These are phyloP conservation scores for Yamadazyma trypodendri DNA, from an alignment of 1,139 yeast genomes.

Conservation along the genomic window DNA sequence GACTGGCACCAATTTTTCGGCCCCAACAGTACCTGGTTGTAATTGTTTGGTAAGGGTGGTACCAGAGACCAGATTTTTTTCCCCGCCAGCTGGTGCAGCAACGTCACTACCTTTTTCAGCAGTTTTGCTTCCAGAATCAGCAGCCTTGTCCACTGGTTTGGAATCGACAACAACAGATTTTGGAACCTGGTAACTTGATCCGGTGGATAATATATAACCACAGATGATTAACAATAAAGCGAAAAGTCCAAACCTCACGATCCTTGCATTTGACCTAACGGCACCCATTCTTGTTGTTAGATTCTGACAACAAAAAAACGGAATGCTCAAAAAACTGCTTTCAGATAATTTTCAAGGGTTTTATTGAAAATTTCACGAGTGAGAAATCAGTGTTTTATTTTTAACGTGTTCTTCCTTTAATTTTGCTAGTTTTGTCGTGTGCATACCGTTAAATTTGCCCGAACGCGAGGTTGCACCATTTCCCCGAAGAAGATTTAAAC, in stretches of 20 bases:
- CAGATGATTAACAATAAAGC: constrained; percentile 57
- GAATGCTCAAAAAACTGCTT: not conserved
- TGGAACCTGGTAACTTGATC: constrained; percentile 37
- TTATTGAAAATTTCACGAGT: not conserved
- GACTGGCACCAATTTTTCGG: constrained; percentile 15
- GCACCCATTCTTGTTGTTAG: constrained; percentile 2
- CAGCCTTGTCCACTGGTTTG: constrained; percentile 12
- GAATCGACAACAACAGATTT: constrained; percentile 11
- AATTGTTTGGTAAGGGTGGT: constrained; percentile 4
- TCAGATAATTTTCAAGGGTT: constrained; percentile 1
- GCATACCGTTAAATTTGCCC: not conserved
- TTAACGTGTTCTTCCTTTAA: not conserved
- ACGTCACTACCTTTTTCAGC: too few relatives aligned
- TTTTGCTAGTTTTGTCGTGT: not conserved
- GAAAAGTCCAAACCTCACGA: constrained; percentile 59
- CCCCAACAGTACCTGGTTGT: constrained; percentile 15
- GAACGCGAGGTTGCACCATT: constrained; percentile 3
- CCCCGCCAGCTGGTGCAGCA: not conserved
- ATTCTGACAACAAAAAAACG: not conserved
- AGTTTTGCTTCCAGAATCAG: not conserved
- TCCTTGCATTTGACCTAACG: constrained; percentile 60
- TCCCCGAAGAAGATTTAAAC: not conserved
- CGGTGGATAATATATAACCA: constrained; percentile 61
- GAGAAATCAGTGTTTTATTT: not conserved
- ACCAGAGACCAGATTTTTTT: constrained; percentile 6